These are phyloP conservation scores for Physaria fendleri DNA, from an alignment of 345 rosid species.

Conservation along the genomic window DNA sequence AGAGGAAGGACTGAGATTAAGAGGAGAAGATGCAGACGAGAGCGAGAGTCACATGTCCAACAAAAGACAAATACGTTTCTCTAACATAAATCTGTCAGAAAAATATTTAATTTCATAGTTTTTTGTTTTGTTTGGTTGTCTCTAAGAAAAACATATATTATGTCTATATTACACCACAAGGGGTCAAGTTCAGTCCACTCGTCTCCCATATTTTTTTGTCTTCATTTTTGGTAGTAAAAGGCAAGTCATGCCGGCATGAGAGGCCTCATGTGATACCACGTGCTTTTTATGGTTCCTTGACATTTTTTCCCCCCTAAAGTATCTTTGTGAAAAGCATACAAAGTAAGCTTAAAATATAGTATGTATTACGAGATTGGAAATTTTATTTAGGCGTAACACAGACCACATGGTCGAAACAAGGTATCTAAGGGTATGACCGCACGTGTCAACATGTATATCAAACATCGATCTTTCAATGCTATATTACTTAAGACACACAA, in stretches of 20 bases:
- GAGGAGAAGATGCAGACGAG: constrained; percentile 20
- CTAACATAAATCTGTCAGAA: constrained; percentile 31
- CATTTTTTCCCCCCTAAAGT: no score
- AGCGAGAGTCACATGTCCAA: constrained; percentile 35
- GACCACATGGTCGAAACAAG: constrained; percentile 19
- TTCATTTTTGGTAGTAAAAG: constrained; percentile 34
- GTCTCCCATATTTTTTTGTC: constrained; percentile 33
- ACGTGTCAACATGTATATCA: constrained; percentile 36
- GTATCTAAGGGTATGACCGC: constrained; percentile 31
- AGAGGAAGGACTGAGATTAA: constrained; percentile 20
- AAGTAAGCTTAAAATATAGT: no score
- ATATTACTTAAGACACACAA: not conserved
- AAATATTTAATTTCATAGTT: not conserved
- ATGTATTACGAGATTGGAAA: no score
- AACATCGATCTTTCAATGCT: constrained; percentile 13
- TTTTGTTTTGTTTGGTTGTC: constrained; percentile 13
- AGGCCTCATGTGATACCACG: constrained; percentile 51
- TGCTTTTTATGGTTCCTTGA: no score
- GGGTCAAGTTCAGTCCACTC: constrained; percentile 25
- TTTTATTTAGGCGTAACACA: no score
- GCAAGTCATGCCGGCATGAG: constrained; percentile 62
- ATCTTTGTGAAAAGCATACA: no score
- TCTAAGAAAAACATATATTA: constrained; percentile 23
- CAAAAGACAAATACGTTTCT: constrained; percentile 39
- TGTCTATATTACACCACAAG: not conserved